Conservation (phyloP, 805 yeast species). For the Sungouiella blattae region DNA sequence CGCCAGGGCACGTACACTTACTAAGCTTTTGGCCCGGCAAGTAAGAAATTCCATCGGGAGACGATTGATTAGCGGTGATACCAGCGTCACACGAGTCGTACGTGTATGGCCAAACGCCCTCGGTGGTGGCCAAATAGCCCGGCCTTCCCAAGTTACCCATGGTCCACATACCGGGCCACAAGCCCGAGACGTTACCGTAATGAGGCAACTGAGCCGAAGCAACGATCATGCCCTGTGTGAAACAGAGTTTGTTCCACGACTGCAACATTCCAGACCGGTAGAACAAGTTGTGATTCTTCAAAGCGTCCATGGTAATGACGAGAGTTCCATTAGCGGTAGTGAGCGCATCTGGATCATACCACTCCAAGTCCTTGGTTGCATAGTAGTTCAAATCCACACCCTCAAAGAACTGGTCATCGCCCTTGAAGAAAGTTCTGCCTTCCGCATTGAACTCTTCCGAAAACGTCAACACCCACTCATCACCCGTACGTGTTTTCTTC, state of each 20-base stretch:
- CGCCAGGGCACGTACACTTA: slow-evolving; percentile 76
- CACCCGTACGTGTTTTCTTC: slow-evolving; percentile 31
- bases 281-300: slow-evolving; percentile 67
- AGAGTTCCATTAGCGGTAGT: slow-evolving; percentile 73
- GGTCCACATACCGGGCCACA: slow-evolving; percentile 98
- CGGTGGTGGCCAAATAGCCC: slow-evolving; percentile 81
- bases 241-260: slow-evolving; percentile 88
- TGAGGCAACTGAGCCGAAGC: slow-evolving; percentile 77
- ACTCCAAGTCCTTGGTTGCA: slow-evolving; percentile 87
- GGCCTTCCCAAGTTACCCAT: slow-evolving; percentile 92
- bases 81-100: slow-evolving; percentile 90
- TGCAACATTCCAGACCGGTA: slow-evolving; percentile 92
- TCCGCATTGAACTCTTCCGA: slow-evolving; percentile 88
- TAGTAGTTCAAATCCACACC: slow-evolving; percentile 81
- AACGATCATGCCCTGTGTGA: slow-evolving; percentile 78
- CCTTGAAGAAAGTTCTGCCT: slow-evolving; percentile 86
- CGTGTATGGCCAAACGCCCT: slow-evolving; percentile 94
- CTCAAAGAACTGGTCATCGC: slow-evolving; percentile 89
- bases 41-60: slow-evolving; percentile 83
- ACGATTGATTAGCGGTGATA: slow-evolving; percentile 88
- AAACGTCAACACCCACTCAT: slow-evolving; percentile 72
- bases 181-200: slow-evolving; percentile 70
- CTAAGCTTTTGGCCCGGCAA: slow-evolving; percentile 80
- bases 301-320: slow-evolving; percentile 73
- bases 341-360: slow-evolving; percentile 93